Evolutionary conservation across 306 rosid species (phyloP).

Genomic region (Casuarina cunninghamiana): DNA sequence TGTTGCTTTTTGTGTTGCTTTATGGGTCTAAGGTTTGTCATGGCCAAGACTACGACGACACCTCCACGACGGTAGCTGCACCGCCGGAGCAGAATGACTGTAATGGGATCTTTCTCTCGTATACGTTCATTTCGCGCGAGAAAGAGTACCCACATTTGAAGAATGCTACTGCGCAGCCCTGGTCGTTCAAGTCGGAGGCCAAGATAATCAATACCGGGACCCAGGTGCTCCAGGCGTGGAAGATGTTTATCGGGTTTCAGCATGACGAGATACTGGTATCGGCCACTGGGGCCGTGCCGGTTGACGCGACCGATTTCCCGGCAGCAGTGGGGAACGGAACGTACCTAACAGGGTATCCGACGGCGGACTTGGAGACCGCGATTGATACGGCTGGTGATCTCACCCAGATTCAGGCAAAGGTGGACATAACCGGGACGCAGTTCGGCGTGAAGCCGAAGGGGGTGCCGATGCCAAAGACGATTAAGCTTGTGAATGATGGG

Average conservation of each 20-base stretch:
- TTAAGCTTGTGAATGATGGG: slow-evolving; percentile 68
- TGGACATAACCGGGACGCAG: slow-evolving; percentile 51
- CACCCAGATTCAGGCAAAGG: slow-evolving; percentile 47
- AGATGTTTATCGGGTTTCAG: slow-evolving; percentile 74
- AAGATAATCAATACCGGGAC: slow-evolving; percentile 56
- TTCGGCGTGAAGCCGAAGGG: slow-evolving; percentile 50
- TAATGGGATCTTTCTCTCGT: slow-evolving; percentile 68
- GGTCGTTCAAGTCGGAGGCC: slow-evolving; percentile 75
- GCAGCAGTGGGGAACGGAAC: slow-evolving; percentile 69
- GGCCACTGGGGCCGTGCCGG: slow-evolving; percentile 44
- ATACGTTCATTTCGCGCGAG: slow-evolving; percentile 39
- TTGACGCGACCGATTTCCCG: slow-evolving; percentile 68
- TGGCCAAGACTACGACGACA: slow-evolving; percentile 40
- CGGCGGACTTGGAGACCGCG: slow-evolving; percentile 63
- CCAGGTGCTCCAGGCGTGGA: slow-evolving; percentile 64
- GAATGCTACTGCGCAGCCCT: slow-evolving; percentile 67
- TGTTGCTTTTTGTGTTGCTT: slow-evolving; percentile 19
- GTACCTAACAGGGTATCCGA: slow-evolving; percentile 42
- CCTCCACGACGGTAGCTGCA: not conserved
- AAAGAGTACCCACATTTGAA: slow-evolving; percentile 62
- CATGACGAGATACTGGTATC: slow-evolving; percentile 68
- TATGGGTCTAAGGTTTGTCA: slow-evolving; percentile 23
- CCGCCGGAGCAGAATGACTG: slow-evolving; percentile 43
- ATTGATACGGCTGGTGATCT: slow-evolving; percentile 68
- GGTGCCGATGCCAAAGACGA: slow-evolving; percentile 76